These are phyloP conservation scores for Mesembryanthemum crystallinum DNA, from an alignment of 148 eudicot genomes.

Conservation along the genomic window DNA sequence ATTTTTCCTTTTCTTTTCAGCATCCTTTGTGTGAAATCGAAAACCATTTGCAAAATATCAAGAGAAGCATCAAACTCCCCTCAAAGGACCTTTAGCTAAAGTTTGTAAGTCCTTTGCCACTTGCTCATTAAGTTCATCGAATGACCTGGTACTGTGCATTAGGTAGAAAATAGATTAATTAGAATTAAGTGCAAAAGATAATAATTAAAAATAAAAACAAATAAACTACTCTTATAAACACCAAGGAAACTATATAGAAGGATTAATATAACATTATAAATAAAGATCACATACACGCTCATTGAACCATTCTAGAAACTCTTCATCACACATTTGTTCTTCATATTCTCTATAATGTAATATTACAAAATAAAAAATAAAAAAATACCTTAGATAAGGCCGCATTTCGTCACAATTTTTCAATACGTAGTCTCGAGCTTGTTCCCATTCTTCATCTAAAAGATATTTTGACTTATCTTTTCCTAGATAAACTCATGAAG, in stretches of 20 bases:
- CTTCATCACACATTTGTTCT: no score
- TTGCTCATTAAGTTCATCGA: background rate
- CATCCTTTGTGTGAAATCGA: constrained; percentile 1
- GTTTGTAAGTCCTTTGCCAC: background rate
- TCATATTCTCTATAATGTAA: no score
- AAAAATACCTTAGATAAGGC: background rate
- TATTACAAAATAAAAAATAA: no score
- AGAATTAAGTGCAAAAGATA: no score
- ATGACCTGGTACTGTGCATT: background rate
- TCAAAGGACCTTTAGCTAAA: background rate
- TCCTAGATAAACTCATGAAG: background rate
- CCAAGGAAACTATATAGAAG: no score
- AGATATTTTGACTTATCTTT: background rate
- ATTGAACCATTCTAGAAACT: background rate
- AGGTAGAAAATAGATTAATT: background rate
- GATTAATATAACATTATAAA: no score
- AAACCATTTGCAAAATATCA: constrained; percentile 13
- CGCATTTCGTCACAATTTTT: constrained; percentile 5
- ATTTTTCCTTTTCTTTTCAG: background rate
- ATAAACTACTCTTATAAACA: no score
- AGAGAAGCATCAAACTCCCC: background rate
- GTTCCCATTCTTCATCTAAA: background rate
- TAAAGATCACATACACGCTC: no score
- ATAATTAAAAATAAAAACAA: no score
- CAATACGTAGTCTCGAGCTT: background rate